Percentiles rank a stretch among this genome's conserved stretches.
Conservation (phyloP, 2,329 filamentous ascomycete genomes). For the Ophiostoma sp. region DNA sequence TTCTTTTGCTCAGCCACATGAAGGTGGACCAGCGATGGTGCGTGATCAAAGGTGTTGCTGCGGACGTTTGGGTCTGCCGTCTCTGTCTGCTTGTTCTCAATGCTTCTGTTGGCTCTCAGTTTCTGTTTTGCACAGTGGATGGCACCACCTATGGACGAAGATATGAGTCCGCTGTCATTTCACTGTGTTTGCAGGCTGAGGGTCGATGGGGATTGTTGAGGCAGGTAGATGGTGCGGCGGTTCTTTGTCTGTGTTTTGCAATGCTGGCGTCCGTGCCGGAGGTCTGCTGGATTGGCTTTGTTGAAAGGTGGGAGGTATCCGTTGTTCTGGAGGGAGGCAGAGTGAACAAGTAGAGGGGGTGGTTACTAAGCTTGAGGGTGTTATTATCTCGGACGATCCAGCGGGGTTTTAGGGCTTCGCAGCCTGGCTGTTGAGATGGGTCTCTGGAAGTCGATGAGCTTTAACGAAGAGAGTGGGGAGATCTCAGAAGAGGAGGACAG, state of each 20-base stretch:
- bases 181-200: conserved; percentile 12
- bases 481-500: not conserved
- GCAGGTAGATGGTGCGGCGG: conserved; percentile 27
- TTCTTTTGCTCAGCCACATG: conserved; percentile 8
- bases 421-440: conserved; percentile 18
- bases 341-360: not conserved
- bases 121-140: conserved; percentile 15
- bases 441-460: not conserved
- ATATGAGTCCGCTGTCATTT: conserved; percentile 75
- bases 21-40: conserved; percentile 15
- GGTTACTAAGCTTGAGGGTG: conserved; percentile 16
- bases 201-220: conserved; percentile 28
- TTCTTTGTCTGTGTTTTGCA: conserved; percentile 8
- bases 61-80: conserved; percentile 27
- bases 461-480: conserved; percentile 28
- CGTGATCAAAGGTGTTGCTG: conserved; percentile 29
- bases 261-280: conserved; percentile 22
- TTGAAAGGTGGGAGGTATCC: not conserved
- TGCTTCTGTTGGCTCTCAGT: conserved; percentile 38
- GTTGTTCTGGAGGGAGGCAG: not conserved
- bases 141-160: conserved; percentile 65
- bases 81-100: not conserved
- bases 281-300: conserved; percentile 21
- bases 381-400: conserved; percentile 25
- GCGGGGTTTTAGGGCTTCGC: not conserved